Evolutionary conservation across 2,329 filamentous ascomycete genomes (phyloP), one percentile per base, ranked within the genome.

Genomic region (Hypoxylon sp.): DNA sequence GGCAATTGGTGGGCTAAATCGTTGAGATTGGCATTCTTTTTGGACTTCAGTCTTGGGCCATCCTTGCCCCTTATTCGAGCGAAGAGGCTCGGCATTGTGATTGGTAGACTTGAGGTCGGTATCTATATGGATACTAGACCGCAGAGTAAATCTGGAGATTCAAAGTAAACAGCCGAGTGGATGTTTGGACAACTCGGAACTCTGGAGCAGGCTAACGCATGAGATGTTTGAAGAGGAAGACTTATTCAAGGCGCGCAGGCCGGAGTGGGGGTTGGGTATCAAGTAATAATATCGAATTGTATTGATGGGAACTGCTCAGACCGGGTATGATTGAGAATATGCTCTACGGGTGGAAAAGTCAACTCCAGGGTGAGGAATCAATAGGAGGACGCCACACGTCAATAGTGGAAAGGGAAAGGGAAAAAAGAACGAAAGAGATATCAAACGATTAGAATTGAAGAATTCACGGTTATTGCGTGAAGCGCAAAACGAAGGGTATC

Each of bases 11-110:
- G 79, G 52, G 83, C 77, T 14, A 82, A 78, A 57, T 84, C 79
- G 68, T 85, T 80, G 68, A 84, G 79, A 67, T 84, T 82, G 59
- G 82, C 80, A 70, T 84, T 87, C 81, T 94, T 94, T 81, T 91
- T 92, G 63, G 82, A 81, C 78, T 88, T 90, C 67, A 76, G 75
- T 72, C 85, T 85, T 71, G 82, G 80, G 76, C 85, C 85, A 81
- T 96, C 92, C 81, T 90, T 94, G 82, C 87, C 86, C 84, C 93
- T 93, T 80, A 95, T 81, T 74, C 85, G 85, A 67, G 87, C 87
- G 74, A 89, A 88, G 69, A 88, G 79, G 73, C 86, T 82, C 67
- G 85, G 82, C 86, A 88, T 88, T 54, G 70, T 82, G 74, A 71
- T 70, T 69, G 71, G 72, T 41, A 59, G 54, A 37, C 39, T 37